Conservation (phyloP, 2,329 filamentous ascomycete species). For the Microthyrium microscopicum region DNA sequence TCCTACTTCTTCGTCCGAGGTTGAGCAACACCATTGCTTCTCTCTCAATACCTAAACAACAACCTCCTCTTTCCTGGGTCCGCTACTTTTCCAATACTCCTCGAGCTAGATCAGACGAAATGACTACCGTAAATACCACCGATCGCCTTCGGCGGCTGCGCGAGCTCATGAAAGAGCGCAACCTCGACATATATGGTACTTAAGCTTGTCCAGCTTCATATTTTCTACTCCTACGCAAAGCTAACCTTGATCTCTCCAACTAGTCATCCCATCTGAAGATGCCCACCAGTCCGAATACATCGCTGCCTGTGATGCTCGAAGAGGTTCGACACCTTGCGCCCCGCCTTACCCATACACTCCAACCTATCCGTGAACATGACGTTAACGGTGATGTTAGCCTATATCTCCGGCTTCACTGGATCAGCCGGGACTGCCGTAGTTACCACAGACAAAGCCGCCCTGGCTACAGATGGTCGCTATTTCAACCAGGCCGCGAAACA, state of each 20-base stretch:
- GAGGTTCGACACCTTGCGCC: slow-evolving; percentile 31
- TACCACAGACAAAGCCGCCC: slow-evolving; percentile 66
- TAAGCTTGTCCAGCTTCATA: background rate
- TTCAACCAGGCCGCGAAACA: slow-evolving; percentile 93
- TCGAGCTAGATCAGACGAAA: slow-evolving; percentile 29
- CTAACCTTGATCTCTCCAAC: slow-evolving; percentile 6
- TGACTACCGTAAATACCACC: slow-evolving; percentile 67
- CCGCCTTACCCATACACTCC: background rate
- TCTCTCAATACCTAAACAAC: too few relatives aligned
- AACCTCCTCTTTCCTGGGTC: slow-evolving; percentile 19
- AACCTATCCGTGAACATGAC: slow-evolving; percentile 11
- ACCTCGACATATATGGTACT: slow-evolving; percentile 82
- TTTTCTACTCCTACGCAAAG: background rate
- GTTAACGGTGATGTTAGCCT: slow-evolving; percentile 34
- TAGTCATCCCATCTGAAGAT: slow-evolving; percentile 92
- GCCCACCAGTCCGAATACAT: slow-evolving; percentile 97
- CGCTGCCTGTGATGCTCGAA: slow-evolving; percentile 79
- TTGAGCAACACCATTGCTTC: too few relatives aligned
- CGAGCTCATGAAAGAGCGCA: slow-evolving; percentile 70
- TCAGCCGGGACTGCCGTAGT: slow-evolving; percentile 89
- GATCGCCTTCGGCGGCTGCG: slow-evolving; percentile 60
- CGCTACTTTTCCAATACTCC: slow-evolving; percentile 13
- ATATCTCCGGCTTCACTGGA: slow-evolving; percentile 85
- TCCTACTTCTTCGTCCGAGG: too few relatives aligned
- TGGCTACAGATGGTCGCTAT: slow-evolving; percentile 92